Evolutionary conservation across 2,329 filamentous ascomycete species (phyloP), one percentile per base, ranked within the genome.

Genomic region (Parasarocladium wereldwijsianum): DNA sequence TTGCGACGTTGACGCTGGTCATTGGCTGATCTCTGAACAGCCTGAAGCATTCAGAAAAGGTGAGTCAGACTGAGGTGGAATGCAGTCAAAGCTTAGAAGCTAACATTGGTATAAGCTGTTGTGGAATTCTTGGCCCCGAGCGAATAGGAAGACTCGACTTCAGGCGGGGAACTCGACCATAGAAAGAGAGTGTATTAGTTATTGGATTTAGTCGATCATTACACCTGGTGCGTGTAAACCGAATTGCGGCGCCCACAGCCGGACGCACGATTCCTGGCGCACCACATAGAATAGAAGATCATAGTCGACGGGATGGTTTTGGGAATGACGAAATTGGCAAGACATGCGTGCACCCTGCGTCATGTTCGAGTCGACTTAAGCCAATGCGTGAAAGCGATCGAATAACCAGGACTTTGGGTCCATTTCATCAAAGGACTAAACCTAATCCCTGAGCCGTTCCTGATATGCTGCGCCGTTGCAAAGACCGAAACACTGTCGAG

Each of bases 21-120:
- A 93, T 51, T 93, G 84, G 84, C 60, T 93, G 5, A 85, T 87
- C 37, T 83, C 80, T n/a, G 84, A 93, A 59, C 76, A 84, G 42
- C 83, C 84, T 0, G 73, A 84, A 45, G 74, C 64, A 8, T 93
- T 93, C 40, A 70, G 76, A 46, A 58, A 68, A 62, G 76, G 81
- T 84, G 49, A 49, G 66, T 48, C n/a, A n/a, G n/a, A n/a, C n/a
- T n/a, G n/a, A n/a, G n/a, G n/a, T 25, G 16, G 12, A 29, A 18
- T 33, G n/a, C n/a, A n/a, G n/a, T n/a, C n/a, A n/a, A n/a, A n/a
- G n/a, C n/a, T n/a, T n/a, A n/a, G n/a, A n/a, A n/a, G n/a, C n/a
- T n/a, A n/a, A n/a, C n/a, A n/a, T n/a, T n/a, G n/a, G n/a, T n/a
- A 5, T 11, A 19, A 30, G 28, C 28, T 13, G 28, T 30, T 9